A percentile compares a stretch with the other conserved stretches of the same genome.
phyloP scores from a whole-genome alignment of 345 rosid species.

The Physaria fendleri region DNA sequence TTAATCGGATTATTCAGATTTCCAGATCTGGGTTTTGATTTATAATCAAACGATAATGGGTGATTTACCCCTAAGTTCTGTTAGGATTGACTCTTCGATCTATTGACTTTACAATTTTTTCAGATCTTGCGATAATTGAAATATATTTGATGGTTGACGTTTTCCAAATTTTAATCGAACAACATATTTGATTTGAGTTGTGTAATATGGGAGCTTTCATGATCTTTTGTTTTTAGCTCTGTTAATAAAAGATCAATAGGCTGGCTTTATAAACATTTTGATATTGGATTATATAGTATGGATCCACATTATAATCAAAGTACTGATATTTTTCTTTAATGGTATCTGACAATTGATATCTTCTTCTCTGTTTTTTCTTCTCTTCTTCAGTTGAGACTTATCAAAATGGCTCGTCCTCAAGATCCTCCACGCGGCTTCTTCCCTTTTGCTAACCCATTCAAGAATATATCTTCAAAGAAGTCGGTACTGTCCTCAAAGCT shows the following conservation, averaged over 20 bases:
- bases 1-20: not conserved
- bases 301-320: not conserved
- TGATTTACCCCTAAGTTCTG: not conserved
- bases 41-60: not conserved
- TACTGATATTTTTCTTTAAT: not conserved
- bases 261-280: not conserved
- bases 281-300: not conserved
- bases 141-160: slow-evolving; percentile 2
- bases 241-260: not conserved
- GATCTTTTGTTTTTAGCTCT: not conserved
- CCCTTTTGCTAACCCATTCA: slow-evolving; percentile 33
- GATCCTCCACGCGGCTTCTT: slow-evolving; percentile 30
- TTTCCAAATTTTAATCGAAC: not conserved
- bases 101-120: not conserved
- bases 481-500: slow-evolving; percentile 14
- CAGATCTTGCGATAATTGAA: not conserved
- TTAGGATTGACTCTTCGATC: slow-evolving; percentile 14
- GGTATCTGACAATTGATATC: not conserved
- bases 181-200: slow-evolving; percentile 2
- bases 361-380: too few species aligned
- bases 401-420: slow-evolving; percentile 25
- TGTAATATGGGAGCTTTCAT: not conserved
- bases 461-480: slow-evolving; percentile 28
- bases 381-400: slow-evolving; percentile 8
- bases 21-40: not conserved